Evolutionary conservation across 371 early-diverging fungal genomes (phyloP).

Genomic region (Mucor racemosus): DNA sequence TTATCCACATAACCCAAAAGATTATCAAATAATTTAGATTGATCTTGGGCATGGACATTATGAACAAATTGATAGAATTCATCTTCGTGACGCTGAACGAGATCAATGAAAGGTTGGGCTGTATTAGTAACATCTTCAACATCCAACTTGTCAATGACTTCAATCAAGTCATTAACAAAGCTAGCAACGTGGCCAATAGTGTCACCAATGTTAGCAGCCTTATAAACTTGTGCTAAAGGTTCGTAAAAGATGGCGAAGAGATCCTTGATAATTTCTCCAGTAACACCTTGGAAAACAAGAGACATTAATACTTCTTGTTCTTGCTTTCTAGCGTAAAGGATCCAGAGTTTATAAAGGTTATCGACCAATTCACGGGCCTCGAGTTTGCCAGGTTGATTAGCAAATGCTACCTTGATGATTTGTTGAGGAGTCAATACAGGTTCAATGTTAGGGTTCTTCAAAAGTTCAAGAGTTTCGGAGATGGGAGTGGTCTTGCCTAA

Average conservation of each 20-base stretch:
- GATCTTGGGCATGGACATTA: conserved; percentile 60
- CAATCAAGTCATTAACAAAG: conserved; percentile 65
- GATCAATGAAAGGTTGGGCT: conserved; percentile 47
- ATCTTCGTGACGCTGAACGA: conserved; percentile 60
- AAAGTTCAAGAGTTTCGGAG: conserved; percentile 39
- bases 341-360: conserved; percentile 53
- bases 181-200: conserved; percentile 59
- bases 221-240: conserved; percentile 69
- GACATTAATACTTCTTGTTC: conserved; percentile 62
- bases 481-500: conserved; percentile 12
- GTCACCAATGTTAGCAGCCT: conserved; percentile 68
- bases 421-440: conserved; percentile 51
- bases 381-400: conserved; percentile 25
- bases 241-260: conserved; percentile 68
- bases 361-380: conserved; percentile 40
- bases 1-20: conserved; percentile 44
- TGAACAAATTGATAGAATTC: conserved; percentile 67
- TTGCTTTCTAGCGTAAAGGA: conserved; percentile 55
- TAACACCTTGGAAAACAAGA: conserved; percentile 66
- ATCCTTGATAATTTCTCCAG: conserved; percentile 67
- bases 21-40: conserved; percentile 46
- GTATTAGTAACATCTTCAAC: conserved; percentile 39
- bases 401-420: conserved; percentile 41
- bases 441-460: conserved; percentile 48
- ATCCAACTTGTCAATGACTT: conserved; percentile 55